These are phyloP conservation scores for Hirsutella rhossiliensis DNA, from an alignment of 2,329 filamentous ascomycete genomes.

Conservation along the genomic window DNA sequence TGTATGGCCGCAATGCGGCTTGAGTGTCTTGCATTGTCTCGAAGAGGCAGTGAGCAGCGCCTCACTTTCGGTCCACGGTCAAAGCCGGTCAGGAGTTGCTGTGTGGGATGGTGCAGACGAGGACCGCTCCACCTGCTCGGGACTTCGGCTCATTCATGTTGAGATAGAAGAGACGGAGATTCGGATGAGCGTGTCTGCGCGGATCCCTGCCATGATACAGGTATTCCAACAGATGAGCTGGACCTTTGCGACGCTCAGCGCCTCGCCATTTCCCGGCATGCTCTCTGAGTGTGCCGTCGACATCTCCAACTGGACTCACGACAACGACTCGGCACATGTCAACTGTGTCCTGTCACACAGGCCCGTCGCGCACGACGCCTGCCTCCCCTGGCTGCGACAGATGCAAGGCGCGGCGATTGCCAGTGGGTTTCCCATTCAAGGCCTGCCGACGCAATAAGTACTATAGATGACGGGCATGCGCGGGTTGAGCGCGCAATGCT, in stretches of 20 bases:
- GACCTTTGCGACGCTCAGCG: constrained; percentile 21
- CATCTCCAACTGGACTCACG: constrained; percentile 18
- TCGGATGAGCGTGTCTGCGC: constrained; percentile 13
- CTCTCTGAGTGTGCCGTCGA: constrained; percentile 18
- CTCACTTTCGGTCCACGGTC: background rate
- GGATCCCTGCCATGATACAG: constrained; percentile 21
- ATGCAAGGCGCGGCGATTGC: too few species aligned
- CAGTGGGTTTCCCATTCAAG: too few species aligned
- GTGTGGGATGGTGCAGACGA: background rate
- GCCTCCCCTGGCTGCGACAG: too few species aligned
- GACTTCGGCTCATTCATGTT: too few species aligned
- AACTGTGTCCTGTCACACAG: too few species aligned
- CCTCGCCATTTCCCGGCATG: constrained; percentile 19
- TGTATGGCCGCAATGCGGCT: background rate
- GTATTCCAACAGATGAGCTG: constrained; percentile 25
- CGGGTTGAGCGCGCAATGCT: too few species aligned
- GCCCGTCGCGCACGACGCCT: too few species aligned
- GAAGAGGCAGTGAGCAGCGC: background rate
- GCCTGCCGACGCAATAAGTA: too few species aligned
- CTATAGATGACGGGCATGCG: too few species aligned
- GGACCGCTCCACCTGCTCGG: background rate
- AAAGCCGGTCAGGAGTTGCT: background rate
- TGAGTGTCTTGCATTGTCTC: background rate
- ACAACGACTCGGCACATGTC: constrained; percentile 13
- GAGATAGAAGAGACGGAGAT: too few species aligned